These are phyloP conservation scores for Purshia tridentata DNA, from an alignment of 306 rosid species.

Conservation along the genomic window DNA sequence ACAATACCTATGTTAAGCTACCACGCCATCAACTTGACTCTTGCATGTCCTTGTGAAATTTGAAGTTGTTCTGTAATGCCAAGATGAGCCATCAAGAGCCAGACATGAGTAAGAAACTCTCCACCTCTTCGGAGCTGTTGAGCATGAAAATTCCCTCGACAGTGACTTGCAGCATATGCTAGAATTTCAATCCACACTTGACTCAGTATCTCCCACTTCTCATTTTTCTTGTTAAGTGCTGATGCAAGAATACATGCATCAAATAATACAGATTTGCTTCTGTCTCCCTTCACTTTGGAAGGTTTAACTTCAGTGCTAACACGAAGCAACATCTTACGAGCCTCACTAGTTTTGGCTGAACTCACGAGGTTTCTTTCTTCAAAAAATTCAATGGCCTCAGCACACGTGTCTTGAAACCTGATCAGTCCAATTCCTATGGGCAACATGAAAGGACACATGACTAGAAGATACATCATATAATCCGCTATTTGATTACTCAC, in stretches of 20 bases:
- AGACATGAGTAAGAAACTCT: constrained; percentile 12
- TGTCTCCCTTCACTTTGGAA: constrained; percentile 1
- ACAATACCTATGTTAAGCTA: too few species aligned
- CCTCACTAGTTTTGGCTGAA: fast-evolving
- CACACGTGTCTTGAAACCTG: constrained; percentile 24
- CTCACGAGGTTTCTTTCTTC: background rate
- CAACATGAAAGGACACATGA: constrained; percentile 2
- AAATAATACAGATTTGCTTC: constrained; percentile 14
- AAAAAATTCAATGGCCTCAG: constrained; percentile 29
- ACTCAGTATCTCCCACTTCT: constrained; percentile 5
- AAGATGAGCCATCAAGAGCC: constrained; percentile 21
- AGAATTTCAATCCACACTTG: constrained; percentile 15
- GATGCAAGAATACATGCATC: constrained; percentile 20
- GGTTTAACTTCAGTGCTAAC: background rate
- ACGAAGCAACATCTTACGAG: background rate
- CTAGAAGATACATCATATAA: constrained; percentile 19
- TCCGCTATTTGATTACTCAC: background rate
- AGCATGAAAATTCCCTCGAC: background rate
- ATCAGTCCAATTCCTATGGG: constrained; percentile 27
- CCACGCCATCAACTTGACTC: constrained; percentile 3
- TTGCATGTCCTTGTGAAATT: background rate
- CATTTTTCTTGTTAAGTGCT: background rate
- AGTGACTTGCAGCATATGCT: constrained; percentile 20
- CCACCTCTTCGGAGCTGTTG: constrained; percentile 9
- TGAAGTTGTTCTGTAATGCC: constrained; percentile 8